Conservation (phyloP, 345 rosid species). For the Isatis tinctoria region DNA sequence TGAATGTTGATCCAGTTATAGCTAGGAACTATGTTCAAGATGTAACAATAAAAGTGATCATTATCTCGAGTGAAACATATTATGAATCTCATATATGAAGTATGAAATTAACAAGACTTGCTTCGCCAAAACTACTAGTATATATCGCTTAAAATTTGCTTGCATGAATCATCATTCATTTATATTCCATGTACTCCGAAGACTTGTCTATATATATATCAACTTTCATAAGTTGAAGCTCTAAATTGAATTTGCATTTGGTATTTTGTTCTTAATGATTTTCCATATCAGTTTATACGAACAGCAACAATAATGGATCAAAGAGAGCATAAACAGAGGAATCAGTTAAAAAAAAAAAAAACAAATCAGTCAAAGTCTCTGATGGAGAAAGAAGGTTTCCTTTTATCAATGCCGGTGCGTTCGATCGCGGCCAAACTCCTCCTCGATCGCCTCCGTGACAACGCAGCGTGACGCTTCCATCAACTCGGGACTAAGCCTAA, state of each 20-base stretch:
- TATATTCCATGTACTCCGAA: not conserved
- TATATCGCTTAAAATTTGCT: not conserved
- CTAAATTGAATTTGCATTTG: not conserved
- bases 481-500: slow-evolving; percentile 75
- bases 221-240: not conserved
- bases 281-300: not conserved
- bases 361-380: slow-evolving; percentile 9
- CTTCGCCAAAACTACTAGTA: not conserved
- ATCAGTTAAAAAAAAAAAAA: not conserved
- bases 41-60: no score
- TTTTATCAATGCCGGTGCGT: slow-evolving; percentile 2
- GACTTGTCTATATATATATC: not conserved
- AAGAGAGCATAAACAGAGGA: not conserved
- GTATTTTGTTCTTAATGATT: not conserved
- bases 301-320: slow-evolving; percentile 3
- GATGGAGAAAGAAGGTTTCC: not conserved
- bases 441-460: slow-evolving; percentile 57
- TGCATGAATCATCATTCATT: not conserved
- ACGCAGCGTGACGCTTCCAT: slow-evolving; percentile 70
- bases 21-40: no score
- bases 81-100: no score
- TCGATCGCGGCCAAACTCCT: slow-evolving; percentile 32
- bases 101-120: not conserved
- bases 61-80: no score
- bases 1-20: no score